These are phyloP conservation scores for Alternaria triticina DNA, from an alignment of 2,329 filamentous ascomycete species.

Conservation along the genomic window DNA sequence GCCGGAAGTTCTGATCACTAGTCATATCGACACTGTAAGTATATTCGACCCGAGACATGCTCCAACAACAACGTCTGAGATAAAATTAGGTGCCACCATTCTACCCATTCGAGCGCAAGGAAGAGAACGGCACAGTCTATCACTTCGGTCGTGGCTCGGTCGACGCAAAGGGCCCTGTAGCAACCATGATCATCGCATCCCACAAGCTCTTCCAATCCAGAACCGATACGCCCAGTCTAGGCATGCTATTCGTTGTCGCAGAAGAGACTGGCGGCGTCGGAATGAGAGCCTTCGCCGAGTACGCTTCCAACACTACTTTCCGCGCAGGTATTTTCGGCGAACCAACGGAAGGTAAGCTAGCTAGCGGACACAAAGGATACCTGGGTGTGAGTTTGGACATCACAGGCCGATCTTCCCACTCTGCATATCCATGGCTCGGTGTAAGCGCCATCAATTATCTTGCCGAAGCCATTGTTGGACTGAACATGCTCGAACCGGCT, in stretches of 20 bases:
- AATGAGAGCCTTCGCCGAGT: conserved; percentile 63
- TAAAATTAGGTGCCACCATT: conserved; percentile 59
- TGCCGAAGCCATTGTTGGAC: conserved; percentile 70
- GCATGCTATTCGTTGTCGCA: conserved; percentile 70
- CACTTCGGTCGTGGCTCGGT: conserved; percentile 72
- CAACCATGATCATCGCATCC: conserved; percentile 73
- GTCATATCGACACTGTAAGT: conserved; percentile 74
- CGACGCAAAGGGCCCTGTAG: conserved; percentile 63
- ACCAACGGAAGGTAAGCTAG: conserved; percentile 85
- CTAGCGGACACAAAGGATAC: conserved; percentile 87
- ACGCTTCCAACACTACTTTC: conserved; percentile 52
- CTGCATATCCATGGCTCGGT: conserved; percentile 87
- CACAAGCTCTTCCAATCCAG: conserved; percentile 56
- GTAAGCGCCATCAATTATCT: conserved; percentile 82
- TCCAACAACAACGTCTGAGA: not conserved
- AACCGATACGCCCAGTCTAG: conserved; percentile 45
- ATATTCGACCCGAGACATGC: not conserved
- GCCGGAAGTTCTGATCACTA: conserved; percentile 70
- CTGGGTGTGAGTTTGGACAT: conserved; percentile 70
- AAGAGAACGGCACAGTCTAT: conserved; percentile 58
- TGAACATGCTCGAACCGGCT: conserved; percentile 54
- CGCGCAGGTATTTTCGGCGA: conserved; percentile 87
- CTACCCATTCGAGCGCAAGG: conserved; percentile 66
- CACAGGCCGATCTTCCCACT: conserved; percentile 78
- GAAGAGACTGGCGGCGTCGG: conserved; percentile 83